Evolutionary conservation across 148 eudicot genomes (phyloP).

Genomic region (Vaccinium macrocarpon): DNA sequence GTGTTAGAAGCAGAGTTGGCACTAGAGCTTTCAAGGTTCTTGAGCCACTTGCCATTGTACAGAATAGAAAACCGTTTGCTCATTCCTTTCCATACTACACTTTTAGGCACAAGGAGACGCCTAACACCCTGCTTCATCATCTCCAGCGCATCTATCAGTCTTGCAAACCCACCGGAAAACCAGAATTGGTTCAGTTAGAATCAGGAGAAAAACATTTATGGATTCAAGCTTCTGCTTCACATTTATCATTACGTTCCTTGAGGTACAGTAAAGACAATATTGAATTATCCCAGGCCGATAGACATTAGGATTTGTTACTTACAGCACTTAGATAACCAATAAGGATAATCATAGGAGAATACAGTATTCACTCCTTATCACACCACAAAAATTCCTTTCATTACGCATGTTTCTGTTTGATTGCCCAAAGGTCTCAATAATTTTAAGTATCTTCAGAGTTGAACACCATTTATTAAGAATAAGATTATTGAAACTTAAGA

Average conservation of each 20-base stretch:
- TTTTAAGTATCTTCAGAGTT: not conserved
- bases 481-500: not conserved
- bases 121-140: constrained; percentile 96
- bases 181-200: constrained; percentile 1
- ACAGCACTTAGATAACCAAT: not conserved
- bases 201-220: not conserved
- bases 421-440: not conserved
- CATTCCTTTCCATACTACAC: constrained; percentile 75
- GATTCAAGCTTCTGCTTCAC: not conserved
- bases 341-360: not conserved
- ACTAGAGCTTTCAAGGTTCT: constrained; percentile 40
- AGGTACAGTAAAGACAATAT: not conserved
- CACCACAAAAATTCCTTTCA: not conserved
- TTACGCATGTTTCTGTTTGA: not conserved
- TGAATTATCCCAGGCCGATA: not conserved
- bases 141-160: constrained; percentile 95
- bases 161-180: constrained; percentile 27
- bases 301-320: not conserved
- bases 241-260: not conserved
- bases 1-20: constrained; percentile 29
- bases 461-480: not conserved
- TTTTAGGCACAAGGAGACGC: constrained; percentile 84
- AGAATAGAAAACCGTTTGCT: constrained; percentile 89
- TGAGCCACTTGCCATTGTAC: constrained; percentile 88
- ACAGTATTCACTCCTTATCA: not conserved